Base-by-base conservation (phyloP, 106 monocot genomes). In the Dendrobium nobile region DNA sequence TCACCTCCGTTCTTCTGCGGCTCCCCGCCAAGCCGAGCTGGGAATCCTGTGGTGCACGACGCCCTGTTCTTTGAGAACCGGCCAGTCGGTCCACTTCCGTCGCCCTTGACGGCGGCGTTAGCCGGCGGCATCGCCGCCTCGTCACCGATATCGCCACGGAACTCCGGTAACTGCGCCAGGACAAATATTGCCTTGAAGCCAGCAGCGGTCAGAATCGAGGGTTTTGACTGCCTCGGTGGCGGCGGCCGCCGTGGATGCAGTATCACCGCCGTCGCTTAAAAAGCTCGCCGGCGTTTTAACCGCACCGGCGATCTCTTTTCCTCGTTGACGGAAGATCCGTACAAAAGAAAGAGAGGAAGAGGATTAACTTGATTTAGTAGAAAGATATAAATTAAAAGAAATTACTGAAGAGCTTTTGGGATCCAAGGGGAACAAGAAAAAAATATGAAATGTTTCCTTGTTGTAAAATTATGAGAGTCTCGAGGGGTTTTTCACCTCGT, bases 1-100 rank as follows among this genome's bases (percentile, higher is more conserved):
- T 86, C 88, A 9, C 85, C 85, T 15, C 83, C 88, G 24, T 88
- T 79, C 79, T 88, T 88, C 68, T 83, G 85, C 47, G 85, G 88
- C 22, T 88, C 88, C 8, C 88, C 88, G 44, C 88, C 88, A 9
- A 83, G 48, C 65, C 41, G 88, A 47, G 47, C 85, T 3, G 72
- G 82, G 18, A 88, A 88, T 80, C 88, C 88, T n/a, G 41, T 88
- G 37, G 82, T 84, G 20, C 81, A 77, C 31, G 90, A 90, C 33
- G 81, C 87, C 43, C 75, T 72, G 33, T 90, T 90, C 72, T 80
- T 80, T 22, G 83, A 84, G 64, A 70, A 79, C 75, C 72, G 15
- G 1, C 42, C 68, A 20, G 43, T 54, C 72, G 51, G 1, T 44
- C 54, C 83, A 4, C 43, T 26, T 3, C 58, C 76, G 41, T 54